phyloP scores from a whole-genome alignment of 306 rosid species.

The Mimosa bimucronata region DNA sequence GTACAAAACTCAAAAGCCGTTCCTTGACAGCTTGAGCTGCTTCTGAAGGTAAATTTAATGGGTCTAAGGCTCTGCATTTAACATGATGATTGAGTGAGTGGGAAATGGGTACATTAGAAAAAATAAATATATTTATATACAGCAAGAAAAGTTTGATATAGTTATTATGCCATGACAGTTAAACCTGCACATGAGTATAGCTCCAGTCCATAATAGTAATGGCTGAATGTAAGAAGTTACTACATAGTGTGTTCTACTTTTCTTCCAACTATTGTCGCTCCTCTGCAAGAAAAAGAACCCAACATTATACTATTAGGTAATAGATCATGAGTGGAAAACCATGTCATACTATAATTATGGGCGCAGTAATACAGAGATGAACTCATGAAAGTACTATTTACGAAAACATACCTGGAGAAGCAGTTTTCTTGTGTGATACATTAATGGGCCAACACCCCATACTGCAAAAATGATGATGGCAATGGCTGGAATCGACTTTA shows the following conservation, averaged over 20 bases:
- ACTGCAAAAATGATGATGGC: conserved; percentile 68
- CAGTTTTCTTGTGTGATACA: conserved; percentile 59
- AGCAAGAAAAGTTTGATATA: conserved; percentile 29
- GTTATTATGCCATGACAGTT: conserved; percentile 17
- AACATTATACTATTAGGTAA: conserved; percentile 24
- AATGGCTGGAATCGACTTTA: conserved; percentile 72
- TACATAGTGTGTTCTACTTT: conserved; percentile 60
- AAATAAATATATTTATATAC: background rate
- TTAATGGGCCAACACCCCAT: conserved; percentile 86
- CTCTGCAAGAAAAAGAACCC: conserved; percentile 53
- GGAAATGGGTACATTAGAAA: conserved; percentile 20
- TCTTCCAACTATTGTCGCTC: conserved; percentile 75
- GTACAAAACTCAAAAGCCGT: conserved; percentile 67
- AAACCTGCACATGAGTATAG: conserved; percentile 85
- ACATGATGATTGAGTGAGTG: conserved; percentile 26
- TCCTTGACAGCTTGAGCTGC: conserved; percentile 76
- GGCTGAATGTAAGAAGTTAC: conserved; percentile 78
- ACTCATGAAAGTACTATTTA: background rate
- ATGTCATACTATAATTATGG: background rate
- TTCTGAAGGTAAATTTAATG: conserved; percentile 69
- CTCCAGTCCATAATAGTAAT: conserved; percentile 83
- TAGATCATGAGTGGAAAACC: background rate
- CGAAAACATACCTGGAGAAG: conserved; percentile 56
- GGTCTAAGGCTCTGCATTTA: conserved; percentile 80
- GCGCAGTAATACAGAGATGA: conserved; percentile 28